Base-by-base conservation (phyloP, 1,139 yeast genomes). In the Blastobotrys apis region DNA sequence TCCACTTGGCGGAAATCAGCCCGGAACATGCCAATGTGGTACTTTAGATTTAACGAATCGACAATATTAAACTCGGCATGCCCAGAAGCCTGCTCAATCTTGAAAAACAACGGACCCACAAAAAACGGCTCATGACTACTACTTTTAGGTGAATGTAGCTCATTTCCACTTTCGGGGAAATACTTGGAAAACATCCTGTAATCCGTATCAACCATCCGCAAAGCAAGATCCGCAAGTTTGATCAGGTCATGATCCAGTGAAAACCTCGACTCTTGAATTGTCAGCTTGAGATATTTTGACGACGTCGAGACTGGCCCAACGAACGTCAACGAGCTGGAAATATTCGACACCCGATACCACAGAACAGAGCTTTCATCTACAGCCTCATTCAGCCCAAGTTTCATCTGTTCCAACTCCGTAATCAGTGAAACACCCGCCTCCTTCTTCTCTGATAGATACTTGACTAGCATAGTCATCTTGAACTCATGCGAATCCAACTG, bases 1-100 rank as follows among this genome's bases (percentile, higher is more conserved):
- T 40, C 46, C n/a, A 43, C 42, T 23, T 43, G 49, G 3, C 49
- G 41, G 20, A 43, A 15, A 12, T 33, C 32, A 6, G 38, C n/a
- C 13, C 22, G 19, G 8, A 39, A 21, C 27, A 25, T 27, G 13
- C 41, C 45, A 17, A 23, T 20, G 23, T 37, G 34, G 19, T 45
- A 45, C 9, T 32, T 27, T 21, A 43, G 10, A 23, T 21, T 15
- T 23, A 39, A 33, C 20, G 39, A 39, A 4, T 34, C 34, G 41
- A 39, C 16, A 5, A 43, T 12, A 10, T 31, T 36, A 10, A 39
- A n/a, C n/a, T 39, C 43, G 5, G 39, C 37, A 15, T 19, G 16
- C 6, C 42, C 25, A 15, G 37, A n/a, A 17, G 20, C 15, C 21
- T 40, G 42, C 15, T 43, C 35, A 10, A 43, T 12, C n/a, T 26